Percentiles rank a stretch among this genome's conserved stretches.
These are phyloP conservation scores for Picochlorum costavermella DNA, from an alignment of 139 green algal species.

Conservation along the genomic window DNA sequence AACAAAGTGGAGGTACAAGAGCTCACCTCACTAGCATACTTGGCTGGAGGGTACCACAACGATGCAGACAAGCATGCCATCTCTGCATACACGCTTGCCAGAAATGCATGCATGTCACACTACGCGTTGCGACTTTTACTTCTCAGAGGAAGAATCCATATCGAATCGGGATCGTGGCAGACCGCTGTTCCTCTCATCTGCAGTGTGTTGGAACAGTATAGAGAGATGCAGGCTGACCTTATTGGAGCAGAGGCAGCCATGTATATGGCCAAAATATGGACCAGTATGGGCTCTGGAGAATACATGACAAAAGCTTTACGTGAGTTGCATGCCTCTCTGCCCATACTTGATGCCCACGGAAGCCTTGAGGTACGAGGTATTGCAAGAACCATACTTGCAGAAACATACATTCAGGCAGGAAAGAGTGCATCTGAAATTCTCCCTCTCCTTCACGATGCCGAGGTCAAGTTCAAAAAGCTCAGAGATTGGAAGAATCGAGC, in stretches of 20 bases:
- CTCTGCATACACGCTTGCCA: slow-evolving; percentile 16
- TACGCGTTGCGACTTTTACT: slow-evolving; percentile 34
- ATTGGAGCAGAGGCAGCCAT: slow-evolving; percentile 34
- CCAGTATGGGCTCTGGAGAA: slow-evolving; percentile 9
- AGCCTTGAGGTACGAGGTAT: slow-evolving; percentile 13
- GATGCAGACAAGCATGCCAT: slow-evolving; percentile 16
- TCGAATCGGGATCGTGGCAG: slow-evolving; percentile 23
- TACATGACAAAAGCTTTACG: slow-evolving; percentile 17
- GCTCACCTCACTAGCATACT: not conserved
- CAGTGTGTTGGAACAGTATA: slow-evolving; percentile 16
- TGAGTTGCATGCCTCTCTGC: slow-evolving; percentile 34
- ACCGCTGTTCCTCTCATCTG: slow-evolving; percentile 41
- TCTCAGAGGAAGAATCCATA: slow-evolving; percentile 37
- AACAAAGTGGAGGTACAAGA: slow-evolving; percentile 22
- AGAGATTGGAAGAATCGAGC: not conserved
- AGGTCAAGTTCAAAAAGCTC: not conserved
- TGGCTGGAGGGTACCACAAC: not conserved
- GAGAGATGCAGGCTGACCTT: slow-evolving; percentile 29
- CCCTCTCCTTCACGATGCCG: not conserved
- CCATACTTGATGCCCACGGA: slow-evolving; percentile 37
- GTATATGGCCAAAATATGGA: slow-evolving; percentile 23
- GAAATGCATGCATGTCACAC: slow-evolving; percentile 16
- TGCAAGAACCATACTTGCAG: slow-evolving; percentile 36
- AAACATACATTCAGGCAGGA: slow-evolving; percentile 25
- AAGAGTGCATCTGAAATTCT: not conserved